phyloP scores from a whole-genome alignment of 345 rosid species.

The Aquilaria yunnanensis region DNA sequence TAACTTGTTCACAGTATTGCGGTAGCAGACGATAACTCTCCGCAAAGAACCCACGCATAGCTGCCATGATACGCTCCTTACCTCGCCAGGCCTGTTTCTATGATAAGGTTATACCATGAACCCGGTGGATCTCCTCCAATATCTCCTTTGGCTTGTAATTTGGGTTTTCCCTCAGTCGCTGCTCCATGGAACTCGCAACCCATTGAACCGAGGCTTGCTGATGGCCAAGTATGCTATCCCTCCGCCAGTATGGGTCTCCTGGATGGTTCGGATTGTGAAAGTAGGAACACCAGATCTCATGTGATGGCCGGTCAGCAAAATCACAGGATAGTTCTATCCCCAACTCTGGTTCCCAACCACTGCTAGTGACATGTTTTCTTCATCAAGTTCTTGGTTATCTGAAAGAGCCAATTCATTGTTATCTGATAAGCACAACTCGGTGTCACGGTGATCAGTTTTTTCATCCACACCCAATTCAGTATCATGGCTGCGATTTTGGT shows the following conservation, averaged over 20 bases:
- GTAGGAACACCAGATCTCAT: conserved; percentile 86
- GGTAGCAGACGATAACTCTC: conserved; percentile 96
- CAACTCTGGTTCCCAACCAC: conserved; percentile 60
- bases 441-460: conserved; percentile 42
- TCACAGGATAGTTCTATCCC: conserved; percentile 36
- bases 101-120: conserved; percentile 87
- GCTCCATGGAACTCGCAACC: conserved; percentile 96
- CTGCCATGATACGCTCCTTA: conserved; percentile 95
- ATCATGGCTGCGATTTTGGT: conserved; percentile 45
- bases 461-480: conserved; percentile 44
- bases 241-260: conserved; percentile 80
- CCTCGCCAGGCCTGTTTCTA: conserved; percentile 99
- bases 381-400: conserved; percentile 67
- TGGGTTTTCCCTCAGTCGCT: conserved; percentile 85
- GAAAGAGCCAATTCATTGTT: conserved; percentile 54
- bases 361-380: conserved; percentile 39
- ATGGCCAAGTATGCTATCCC: conserved; percentile 95
- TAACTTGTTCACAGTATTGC: conserved; percentile 85
- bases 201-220: conserved; percentile 99
- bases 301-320: conserved; percentile 21
- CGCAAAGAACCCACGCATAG: conserved; percentile 97
- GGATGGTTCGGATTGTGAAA: conserved; percentile 89
- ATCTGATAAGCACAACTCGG: conserved; percentile 50
- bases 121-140: conserved; percentile 92
- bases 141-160: conserved; percentile 96